Conservation (phyloP, 257 asterid species). For the Fraxinus pennsylvanica region DNA sequence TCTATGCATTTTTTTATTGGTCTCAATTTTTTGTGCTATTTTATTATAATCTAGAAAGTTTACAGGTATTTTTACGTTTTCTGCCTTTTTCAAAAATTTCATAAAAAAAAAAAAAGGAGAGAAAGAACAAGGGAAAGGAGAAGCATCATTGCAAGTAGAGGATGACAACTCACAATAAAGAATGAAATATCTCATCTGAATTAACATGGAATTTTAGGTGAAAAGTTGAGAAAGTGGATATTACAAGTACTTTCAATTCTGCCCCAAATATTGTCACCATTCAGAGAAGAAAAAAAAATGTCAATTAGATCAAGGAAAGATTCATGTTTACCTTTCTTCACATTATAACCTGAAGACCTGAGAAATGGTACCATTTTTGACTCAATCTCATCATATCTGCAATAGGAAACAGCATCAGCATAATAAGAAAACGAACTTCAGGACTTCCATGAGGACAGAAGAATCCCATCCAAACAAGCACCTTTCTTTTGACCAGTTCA, state of each 20-base stretch:
- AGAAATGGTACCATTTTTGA: conserved; percentile 71
- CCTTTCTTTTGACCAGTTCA: conserved; percentile 96
- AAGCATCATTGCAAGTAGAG: background rate
- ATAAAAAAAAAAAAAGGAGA: too few relatives aligned
- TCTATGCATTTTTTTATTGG: background rate
- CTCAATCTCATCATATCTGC: conserved; percentile 96
- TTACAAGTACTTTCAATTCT: background rate
- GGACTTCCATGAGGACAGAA: background rate
- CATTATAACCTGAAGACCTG: conserved; percentile 82
- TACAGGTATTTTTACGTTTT: background rate
- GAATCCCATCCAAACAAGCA: conserved; percentile 25
- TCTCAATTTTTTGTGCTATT: background rate
- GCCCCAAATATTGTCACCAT: background rate
- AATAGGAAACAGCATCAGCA: conserved; percentile 21
- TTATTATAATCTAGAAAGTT: background rate
- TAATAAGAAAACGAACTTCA: conserved; percentile 14
- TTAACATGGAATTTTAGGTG: background rate
- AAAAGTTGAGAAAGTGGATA: background rate
- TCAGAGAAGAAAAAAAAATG: background rate
- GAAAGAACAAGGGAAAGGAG: background rate
- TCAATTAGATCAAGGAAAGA: background rate
- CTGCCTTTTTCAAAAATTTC: background rate
- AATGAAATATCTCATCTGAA: background rate
- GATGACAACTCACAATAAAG: background rate
- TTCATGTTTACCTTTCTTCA: conserved; percentile 70